Percentiles rank a stretch among this genome's conserved stretches.
Conservation (phyloP, 2,329 filamentous ascomycete genomes). For the Cladosporium sp. region DNA sequence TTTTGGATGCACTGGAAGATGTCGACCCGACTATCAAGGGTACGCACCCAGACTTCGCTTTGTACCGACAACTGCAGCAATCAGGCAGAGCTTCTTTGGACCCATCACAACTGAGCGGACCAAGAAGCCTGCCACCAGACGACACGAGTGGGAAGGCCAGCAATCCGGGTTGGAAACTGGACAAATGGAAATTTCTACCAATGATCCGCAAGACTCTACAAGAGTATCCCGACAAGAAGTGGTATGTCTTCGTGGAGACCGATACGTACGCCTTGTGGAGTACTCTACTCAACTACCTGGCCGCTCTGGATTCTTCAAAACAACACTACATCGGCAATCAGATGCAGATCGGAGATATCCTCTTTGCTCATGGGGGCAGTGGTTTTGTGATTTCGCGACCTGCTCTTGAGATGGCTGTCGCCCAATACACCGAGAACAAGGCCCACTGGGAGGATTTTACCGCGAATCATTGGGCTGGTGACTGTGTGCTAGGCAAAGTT, state of each 20-base stretch:
- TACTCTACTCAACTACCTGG: slow-evolving; percentile 40
- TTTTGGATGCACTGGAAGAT: slow-evolving; percentile 28
- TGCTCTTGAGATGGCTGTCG: slow-evolving; percentile 30
- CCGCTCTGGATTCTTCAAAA: slow-evolving; percentile 36
- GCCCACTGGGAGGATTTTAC: slow-evolving; percentile 25
- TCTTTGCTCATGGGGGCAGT: slow-evolving; percentile 38
- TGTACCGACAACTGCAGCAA: slow-evolving; percentile 24
- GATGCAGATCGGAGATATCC: slow-evolving; percentile 31
- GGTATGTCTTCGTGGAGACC: slow-evolving; percentile 57
- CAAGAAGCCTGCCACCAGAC: slow-evolving; percentile 3
- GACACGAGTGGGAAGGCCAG: slow-evolving; percentile 24
- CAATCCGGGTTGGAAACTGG: slow-evolving; percentile 33
- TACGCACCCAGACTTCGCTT: slow-evolving; percentile 24
- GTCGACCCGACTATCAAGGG: slow-evolving; percentile 17
- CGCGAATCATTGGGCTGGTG: slow-evolving; percentile 26
- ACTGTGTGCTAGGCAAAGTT: slow-evolving; percentile 27
- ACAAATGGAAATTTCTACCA: slow-evolving; percentile 54
- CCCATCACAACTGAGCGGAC: slow-evolving; percentile 14
- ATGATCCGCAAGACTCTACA: slow-evolving; percentile 37
- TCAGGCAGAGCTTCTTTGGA: slow-evolving; percentile 15
- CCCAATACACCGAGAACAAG: slow-evolving; percentile 39
- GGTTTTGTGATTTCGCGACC: slow-evolving; percentile 40
- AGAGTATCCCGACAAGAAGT: slow-evolving; percentile 46
- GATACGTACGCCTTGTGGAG: slow-evolving; percentile 54
- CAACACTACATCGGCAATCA: slow-evolving; percentile 40